These are phyloP conservation scores for Dioszegia hungarica DNA, from an alignment of 768 basidiomycete species.

Conservation along the genomic window DNA sequence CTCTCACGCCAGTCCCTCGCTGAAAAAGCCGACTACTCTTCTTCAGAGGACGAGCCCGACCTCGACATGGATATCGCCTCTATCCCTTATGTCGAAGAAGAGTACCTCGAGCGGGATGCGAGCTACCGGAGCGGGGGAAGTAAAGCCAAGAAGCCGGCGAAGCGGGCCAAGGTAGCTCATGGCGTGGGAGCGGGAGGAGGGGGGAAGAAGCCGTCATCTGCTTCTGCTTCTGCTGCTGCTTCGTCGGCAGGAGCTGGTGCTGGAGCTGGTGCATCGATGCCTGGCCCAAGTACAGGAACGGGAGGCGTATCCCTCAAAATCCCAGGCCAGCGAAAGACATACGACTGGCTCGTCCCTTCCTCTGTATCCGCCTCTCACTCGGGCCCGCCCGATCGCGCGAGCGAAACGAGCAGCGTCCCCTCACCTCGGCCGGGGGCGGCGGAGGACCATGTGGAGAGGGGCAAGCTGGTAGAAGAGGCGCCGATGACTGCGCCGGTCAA, in stretches of 20 bases:
- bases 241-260: not conserved
- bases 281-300: not conserved
- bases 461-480: slow-evolving; percentile 1
- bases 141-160: not conserved
- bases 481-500: slow-evolving; percentile 8
- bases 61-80: too few species aligned
- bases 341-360: slow-evolving; percentile 38
- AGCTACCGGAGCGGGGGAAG: not conserved
- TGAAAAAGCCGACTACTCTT: slow-evolving; percentile 20
- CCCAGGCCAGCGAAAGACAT: slow-evolving; percentile 17
- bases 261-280: not conserved
- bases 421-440: not conserved
- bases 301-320: too few species aligned
- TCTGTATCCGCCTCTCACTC: slow-evolving; percentile 30
- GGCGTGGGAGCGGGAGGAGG: too few species aligned
- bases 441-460: slow-evolving; percentile 7
- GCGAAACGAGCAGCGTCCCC: not conserved
- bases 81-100: not conserved
- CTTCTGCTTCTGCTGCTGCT: not conserved
- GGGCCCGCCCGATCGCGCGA: slow-evolving; percentile 26
- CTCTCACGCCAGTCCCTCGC: slow-evolving; percentile 10
- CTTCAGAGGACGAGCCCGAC: slow-evolving; percentile 10
- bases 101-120: not conserved
- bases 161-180: not conserved
- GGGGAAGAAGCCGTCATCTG: not conserved